Base-by-base conservation (phyloP, 2,329 filamentous ascomycete species). In the Trichoderma simmonsii region DNA sequence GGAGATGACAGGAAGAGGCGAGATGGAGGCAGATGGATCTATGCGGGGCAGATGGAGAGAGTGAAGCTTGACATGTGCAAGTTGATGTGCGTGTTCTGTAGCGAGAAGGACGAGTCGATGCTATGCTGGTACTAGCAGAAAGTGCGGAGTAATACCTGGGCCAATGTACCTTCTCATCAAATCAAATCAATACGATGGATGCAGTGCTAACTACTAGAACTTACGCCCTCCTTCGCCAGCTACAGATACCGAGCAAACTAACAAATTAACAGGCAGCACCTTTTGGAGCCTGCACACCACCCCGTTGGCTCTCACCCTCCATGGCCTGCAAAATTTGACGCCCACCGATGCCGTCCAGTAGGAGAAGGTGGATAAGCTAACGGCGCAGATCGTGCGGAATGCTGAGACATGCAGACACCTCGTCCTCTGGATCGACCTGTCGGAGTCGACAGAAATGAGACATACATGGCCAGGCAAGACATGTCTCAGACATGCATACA, bases 401-500 rank as follows among this genome's bases (percentile, higher is more conserved):
- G 51, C 43, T 70, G 74, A 77, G 78, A 78, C 76, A 77, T 75
- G 72, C 71, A 75, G 73, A 77, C 74, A 76, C 76, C 76, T 71
- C 71, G 73, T 73, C 61, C 56, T 36, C 57, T 71, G 78, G 76
- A 80, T 80, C 73, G 78, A 60, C 80, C 81, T 81, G 75, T 82
- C 77, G 78, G 80, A 80, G 77, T 73, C 72, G 63, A 73, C 66
- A 36, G 65, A 73, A 79, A 76, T 80, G 76, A 83, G 81, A 83
- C 81, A 82, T 78, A 76, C 74, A 75, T 74, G 62, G 71, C 72
- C 74, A 75, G 74, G 62, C 73, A 73, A 75, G 77, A 78, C 76
- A 79, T 78, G 78, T 80, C 79, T 74, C 1, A 76, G 81, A 82
- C 80, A 80, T 78, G 75, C 77, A 79, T 76, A 64, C 32, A 57